A percentile compares a stretch with the other conserved stretches of the same genome.
Evolutionary conservation across 306 rosid species (phyloP).

Genomic region (Alnus glutinosa): DNA sequence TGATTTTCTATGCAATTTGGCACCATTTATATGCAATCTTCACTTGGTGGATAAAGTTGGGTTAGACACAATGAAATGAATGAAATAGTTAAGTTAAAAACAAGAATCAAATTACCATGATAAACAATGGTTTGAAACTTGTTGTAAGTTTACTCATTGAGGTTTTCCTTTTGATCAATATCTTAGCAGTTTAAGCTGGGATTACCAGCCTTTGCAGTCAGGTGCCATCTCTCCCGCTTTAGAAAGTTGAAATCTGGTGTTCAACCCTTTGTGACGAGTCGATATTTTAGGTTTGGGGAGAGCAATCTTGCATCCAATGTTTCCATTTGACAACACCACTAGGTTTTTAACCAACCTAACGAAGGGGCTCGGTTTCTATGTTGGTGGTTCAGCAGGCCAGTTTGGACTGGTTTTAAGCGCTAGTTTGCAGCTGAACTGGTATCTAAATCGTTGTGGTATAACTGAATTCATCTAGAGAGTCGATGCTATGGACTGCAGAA

Average conservation of each 20-base stretch:
- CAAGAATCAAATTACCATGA: background rate
- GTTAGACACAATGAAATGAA: background rate
- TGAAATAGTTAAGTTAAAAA: background rate
- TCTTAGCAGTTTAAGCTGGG: background rate
- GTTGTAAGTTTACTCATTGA: background rate
- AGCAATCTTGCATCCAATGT: background rate
- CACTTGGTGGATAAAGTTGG: background rate
- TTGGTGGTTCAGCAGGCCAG: background rate
- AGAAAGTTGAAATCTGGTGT: background rate
- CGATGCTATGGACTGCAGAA: background rate
- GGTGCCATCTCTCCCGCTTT: background rate
- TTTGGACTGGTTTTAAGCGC: background rate
- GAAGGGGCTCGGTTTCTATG: background rate
- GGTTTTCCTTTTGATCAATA: background rate
- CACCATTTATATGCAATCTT: background rate
- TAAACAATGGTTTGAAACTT: background rate
- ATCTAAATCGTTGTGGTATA: background rate
- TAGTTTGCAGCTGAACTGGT: background rate
- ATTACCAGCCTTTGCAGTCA: background rate
- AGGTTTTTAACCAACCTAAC: background rate
- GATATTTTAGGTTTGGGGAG: background rate
- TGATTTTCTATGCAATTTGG: background rate
- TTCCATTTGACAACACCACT: background rate
- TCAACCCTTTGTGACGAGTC: background rate
- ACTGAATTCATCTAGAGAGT: background rate